These are phyloP conservation scores for Phytopythium sindhum DNA, from an alignment of 352 stramenopile species.

Conservation along the genomic window DNA sequence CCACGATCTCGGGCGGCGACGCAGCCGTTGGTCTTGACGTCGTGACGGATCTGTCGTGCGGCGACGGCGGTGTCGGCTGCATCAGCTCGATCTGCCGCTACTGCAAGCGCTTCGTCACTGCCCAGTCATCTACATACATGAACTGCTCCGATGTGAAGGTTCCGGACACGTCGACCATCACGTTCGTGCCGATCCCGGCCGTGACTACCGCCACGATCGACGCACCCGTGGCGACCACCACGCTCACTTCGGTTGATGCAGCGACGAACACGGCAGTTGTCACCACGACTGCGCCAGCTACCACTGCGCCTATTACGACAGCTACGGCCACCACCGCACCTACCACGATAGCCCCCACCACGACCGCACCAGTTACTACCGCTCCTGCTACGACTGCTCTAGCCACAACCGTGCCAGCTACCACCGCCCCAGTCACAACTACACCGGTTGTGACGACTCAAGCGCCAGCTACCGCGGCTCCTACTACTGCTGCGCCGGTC, in stretches of 20 bases:
- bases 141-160: conserved; percentile 14
- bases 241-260: background rate
- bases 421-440: background rate
- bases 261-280: background rate
- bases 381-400: background rate
- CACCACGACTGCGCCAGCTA: background rate
- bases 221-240: conserved; percentile 4
- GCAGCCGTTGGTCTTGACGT: conserved; percentile 13
- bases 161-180: conserved; percentile 9
- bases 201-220: conserved; percentile 7
- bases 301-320: background rate
- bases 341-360: background rate
- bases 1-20: conserved; percentile 6
- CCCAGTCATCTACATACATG: conserved; percentile 18
- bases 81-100: conserved; percentile 34
- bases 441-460: background rate
- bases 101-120: conserved; percentile 26
- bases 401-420: background rate
- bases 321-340: background rate
- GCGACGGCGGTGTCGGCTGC: conserved; percentile 26
- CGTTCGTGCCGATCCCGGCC: conserved; percentile 2
- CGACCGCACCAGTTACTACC: background rate
- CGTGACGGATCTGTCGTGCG: conserved; percentile 21
- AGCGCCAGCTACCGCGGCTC: background rate
- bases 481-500: background rate